Evolutionary conservation across 2,329 filamentous ascomycete genomes (phyloP).

Genomic region (Calonectria fujianensis): DNA sequence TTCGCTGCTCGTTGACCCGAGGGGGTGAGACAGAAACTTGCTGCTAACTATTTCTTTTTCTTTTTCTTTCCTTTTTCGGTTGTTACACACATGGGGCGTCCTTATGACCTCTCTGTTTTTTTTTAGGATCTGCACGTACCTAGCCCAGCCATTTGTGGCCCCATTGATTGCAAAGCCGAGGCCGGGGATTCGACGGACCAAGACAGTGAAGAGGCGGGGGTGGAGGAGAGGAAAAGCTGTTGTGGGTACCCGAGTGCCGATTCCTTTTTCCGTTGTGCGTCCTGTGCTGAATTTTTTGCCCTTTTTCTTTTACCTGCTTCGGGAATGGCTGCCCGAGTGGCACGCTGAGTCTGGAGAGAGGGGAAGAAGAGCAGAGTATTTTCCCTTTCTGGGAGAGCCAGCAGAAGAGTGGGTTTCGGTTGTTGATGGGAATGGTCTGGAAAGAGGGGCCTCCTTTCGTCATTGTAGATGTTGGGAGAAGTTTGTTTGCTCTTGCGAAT

Average conservation of each 20-base stretch:
- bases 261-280: conserved; percentile 1
- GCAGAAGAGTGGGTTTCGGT: neutral
- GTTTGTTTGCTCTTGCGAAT: neutral
- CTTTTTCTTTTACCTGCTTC: neutral
- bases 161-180: conserved; percentile 52
- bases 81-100: conserved; percentile 32
- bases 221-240: conserved; percentile 2
- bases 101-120: conserved; percentile 19
- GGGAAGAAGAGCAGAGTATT: neutral
- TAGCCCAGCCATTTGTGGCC: conserved; percentile 6
- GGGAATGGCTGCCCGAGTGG: conserved; percentile 10
- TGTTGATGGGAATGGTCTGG: neutral
- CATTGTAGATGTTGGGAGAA: neutral
- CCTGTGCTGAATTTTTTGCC: conserved; percentile 1
- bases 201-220: conserved; percentile 38
- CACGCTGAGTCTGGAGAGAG: neutral
- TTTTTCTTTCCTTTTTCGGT: neutral
- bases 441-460: conserved; percentile 16
- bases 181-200: conserved; percentile 50
- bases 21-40: neutral
- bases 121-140: neutral
- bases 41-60: neutral
- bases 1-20: neutral
- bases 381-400: conserved; percentile 1
- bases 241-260: neutral